phyloP scores from a whole-genome alignment of 225 moss, liverwort and hornwort species.

The Bryum argenteum region DNA sequence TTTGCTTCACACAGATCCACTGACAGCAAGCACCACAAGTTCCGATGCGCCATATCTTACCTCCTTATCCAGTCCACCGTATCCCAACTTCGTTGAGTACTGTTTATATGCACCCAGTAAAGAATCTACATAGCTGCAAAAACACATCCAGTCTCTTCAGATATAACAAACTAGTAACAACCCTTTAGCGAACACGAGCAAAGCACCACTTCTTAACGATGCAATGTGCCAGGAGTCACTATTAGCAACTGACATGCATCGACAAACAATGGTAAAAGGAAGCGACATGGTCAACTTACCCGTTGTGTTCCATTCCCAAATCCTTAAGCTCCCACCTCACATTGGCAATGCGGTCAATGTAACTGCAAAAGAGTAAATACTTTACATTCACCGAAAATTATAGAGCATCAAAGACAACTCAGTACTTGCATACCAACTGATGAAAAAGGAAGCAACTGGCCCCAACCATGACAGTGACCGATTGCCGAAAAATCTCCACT shows the following conservation, averaged over 20 bases:
- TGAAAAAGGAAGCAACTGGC: too few relatives aligned
- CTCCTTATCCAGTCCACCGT: slow-evolving; percentile 70
- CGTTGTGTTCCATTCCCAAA: slow-evolving; percentile 94
- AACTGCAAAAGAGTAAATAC: slow-evolving; percentile 50
- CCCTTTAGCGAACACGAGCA: too few relatives aligned
- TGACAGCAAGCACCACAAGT: background rate
- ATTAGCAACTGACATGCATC: background rate
- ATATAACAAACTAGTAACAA: background rate
- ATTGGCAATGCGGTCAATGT: slow-evolving; percentile 86
- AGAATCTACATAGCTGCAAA: slow-evolving; percentile 91
- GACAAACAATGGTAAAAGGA: background rate
- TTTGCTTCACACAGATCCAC: background rate
- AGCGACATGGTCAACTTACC: slow-evolving; percentile 51
- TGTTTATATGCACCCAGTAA: slow-evolving; percentile 94
- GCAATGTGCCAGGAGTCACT: background rate
- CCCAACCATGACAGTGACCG: too few relatives aligned
- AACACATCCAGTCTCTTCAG: slow-evolving; percentile 24
- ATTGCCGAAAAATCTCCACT: too few relatives aligned
- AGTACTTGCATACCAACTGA: too few relatives aligned
- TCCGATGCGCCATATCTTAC: slow-evolving; percentile 32
- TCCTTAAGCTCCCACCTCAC: slow-evolving; percentile 95
- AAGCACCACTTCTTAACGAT: too few relatives aligned
- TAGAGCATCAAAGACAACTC: too few relatives aligned
- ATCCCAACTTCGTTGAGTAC: slow-evolving; percentile 78
- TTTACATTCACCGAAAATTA: too few relatives aligned